Percentiles rank a stretch among this genome's conserved stretches.
phyloP scores from a whole-genome alignment of 495 filamentous ascomycete genomes.

The Hyphodiscus hymeniophilus region DNA sequence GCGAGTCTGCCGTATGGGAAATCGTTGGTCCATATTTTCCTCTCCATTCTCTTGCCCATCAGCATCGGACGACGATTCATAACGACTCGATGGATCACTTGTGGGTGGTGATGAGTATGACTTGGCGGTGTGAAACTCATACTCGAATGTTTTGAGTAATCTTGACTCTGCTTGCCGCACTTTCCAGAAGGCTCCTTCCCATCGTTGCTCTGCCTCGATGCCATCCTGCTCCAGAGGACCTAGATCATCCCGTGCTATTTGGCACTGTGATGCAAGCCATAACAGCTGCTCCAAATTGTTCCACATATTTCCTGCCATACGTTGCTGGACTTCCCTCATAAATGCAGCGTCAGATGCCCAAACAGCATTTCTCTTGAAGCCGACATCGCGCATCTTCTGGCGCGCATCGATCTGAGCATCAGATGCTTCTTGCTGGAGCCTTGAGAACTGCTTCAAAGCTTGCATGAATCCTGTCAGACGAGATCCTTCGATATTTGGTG shows the following conservation, averaged over 20 bases:
- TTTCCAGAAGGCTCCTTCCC: constrained; percentile 10
- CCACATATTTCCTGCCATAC: neutral
- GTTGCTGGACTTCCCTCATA: constrained; percentile 8
- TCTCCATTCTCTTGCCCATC: no score
- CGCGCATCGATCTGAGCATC: constrained; percentile 7
- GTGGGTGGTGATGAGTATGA: neutral
- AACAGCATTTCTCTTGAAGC: constrained; percentile 5
- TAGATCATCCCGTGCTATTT: constrained; percentile 7
- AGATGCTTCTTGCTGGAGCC: neutral
- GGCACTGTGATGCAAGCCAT: constrained; percentile 4
- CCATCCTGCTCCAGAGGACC: constrained; percentile 16
- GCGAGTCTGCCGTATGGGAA: no score
- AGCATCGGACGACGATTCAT: no score
- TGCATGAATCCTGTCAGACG: constrained; percentile 6
- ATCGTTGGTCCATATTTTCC: no score
- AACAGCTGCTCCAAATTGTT: constrained; percentile 1
- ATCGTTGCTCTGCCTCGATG: constrained; percentile 15
- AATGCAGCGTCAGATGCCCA: constrained; percentile 7
- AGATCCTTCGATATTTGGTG: neutral
- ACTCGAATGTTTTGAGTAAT: neutral
- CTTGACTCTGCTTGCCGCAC: constrained; percentile 5
- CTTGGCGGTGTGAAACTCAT: neutral
- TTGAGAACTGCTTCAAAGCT: neutral
- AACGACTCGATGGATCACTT: neutral
- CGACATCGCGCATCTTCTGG: constrained; percentile 8